Evolutionary conservation across 257 asterid genomes (phyloP), one percentile per base, ranked within the genome.

Genomic region (Dorcoceras hygrometricum): DNA sequence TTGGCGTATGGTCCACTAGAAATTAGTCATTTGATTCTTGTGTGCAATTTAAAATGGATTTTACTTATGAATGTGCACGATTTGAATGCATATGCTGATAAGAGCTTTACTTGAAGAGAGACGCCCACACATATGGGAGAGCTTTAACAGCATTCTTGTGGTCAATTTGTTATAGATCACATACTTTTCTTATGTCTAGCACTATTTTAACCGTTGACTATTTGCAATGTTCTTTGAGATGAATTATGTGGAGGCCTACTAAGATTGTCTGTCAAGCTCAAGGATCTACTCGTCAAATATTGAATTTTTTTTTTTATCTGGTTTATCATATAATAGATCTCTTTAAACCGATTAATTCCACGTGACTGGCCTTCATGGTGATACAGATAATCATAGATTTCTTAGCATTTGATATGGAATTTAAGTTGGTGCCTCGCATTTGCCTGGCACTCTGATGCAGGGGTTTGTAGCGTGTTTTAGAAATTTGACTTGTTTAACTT

Each of bases 1-100:
- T 73, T 50, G 51, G 39, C 11, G 29, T 71, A 51, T 18, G 20
- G 63, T 73, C 34, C 9, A 59, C 10, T 28, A 34, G 43, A 62
- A 65, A 54, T 43, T 25, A 32, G 50, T 59, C 24, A 22, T 68
- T 53, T 68, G 50, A 63, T 62, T 29, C 22, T 57, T 14, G 50
- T 59, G 50, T 34, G 69, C 48, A 53, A 16, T 36, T 54, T 39
- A 12, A 58, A 23, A 50, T 61, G 58, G 69, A 25, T 32, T 67
- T 55, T 8, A 31, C 24, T 54, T 22, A 0, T 8, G n/a, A 5
- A 3, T 61, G 26, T 39, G 67, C 58, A 32, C 32, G 68, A 65
- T 64, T 31, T 71, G 19, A 16, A 55, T 34, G 23, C 22, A 9
- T 26, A 43, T 68, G 50, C 59, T 57, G 61, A 24, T 31, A n/a